Percentiles rank a stretch among this genome's conserved stretches.
Conservation (phyloP, 345 rosid species). For the Salix purpurea region DNA sequence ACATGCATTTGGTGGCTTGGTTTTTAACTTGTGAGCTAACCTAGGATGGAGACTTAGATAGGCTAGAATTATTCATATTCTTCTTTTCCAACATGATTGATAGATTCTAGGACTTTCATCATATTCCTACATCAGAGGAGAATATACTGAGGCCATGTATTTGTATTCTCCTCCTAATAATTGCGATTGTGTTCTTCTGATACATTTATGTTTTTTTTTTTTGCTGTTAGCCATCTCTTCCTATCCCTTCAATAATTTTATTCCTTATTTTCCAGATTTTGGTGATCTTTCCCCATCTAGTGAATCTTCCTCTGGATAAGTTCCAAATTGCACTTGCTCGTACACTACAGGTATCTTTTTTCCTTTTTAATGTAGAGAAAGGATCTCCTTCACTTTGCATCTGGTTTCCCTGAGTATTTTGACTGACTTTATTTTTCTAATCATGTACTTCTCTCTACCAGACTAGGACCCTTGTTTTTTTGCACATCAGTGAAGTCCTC, state of each 20-base stretch:
- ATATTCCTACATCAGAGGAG: background rate
- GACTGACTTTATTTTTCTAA: background rate
- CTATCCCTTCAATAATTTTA: conserved; percentile 4
- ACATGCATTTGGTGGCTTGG: no score
- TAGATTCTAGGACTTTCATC: background rate
- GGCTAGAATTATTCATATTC: background rate
- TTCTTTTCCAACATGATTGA: background rate
- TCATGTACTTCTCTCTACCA: background rate
- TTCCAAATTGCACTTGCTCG: conserved; percentile 78
- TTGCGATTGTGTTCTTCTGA: background rate
- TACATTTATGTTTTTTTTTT: background rate
- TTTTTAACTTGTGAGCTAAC: no score
- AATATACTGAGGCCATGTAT: background rate
- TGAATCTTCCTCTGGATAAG: conserved; percentile 76
- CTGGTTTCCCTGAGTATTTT: background rate
- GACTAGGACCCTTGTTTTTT: no score
- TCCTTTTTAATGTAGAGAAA: background rate
- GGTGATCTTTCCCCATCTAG: conserved; percentile 58
- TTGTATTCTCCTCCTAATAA: background rate
- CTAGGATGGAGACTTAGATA: background rate
- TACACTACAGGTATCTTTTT: conserved; percentile 60
- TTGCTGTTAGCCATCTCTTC: background rate
- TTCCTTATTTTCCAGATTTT: conserved; percentile 47
- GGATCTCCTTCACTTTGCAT: no score
- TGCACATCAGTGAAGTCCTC: no score